phyloP scores from a whole-genome alignment of 2,329 filamentous ascomycete genomes.

The Epichloe hybrida region DNA sequence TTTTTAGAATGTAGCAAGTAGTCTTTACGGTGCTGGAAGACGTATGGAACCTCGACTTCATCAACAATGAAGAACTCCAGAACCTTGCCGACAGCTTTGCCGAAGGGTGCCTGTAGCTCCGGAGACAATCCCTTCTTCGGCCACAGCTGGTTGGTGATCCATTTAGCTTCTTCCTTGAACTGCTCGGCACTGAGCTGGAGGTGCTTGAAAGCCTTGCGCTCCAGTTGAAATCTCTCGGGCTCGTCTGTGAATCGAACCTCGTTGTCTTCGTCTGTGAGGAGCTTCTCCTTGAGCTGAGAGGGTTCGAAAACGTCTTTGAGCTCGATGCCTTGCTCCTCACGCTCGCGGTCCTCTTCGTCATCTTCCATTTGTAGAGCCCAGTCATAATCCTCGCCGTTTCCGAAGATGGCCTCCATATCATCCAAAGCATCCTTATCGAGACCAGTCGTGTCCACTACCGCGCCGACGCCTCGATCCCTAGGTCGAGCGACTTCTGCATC shows the following conservation, averaged over 20 bases:
- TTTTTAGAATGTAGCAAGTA: constrained; percentile 87
- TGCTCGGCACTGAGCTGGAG: constrained; percentile 70
- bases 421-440: constrained; percentile 87
- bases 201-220: constrained; percentile 76
- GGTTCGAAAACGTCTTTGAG: constrained; percentile 98
- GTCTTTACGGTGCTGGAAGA: constrained; percentile 96
- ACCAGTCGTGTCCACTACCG: constrained; percentile 65
- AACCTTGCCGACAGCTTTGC: constrained; percentile 79
- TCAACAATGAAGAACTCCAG: constrained; percentile 91
- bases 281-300: constrained; percentile 82
- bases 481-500: constrained; percentile 82
- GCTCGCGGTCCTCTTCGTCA: constrained; percentile 64
- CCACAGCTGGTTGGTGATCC: constrained; percentile 85
- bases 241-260: constrained; percentile 77
- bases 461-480: constrained; percentile 53
- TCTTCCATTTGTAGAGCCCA: constrained; percentile 88
- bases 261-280: constrained; percentile 93
- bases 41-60: constrained; percentile 90
- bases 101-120: constrained; percentile 70
- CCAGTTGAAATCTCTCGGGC: constrained; percentile 87
- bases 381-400: constrained; percentile 87
- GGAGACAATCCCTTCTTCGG: constrained; percentile 64
- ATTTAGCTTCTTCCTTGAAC: constrained; percentile 77
- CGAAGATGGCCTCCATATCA: constrained; percentile 93
- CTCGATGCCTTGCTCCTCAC: constrained; percentile 73